A percentile compares a stretch with the other conserved stretches of the same genome.
These are phyloP conservation scores for Acer yangbiense DNA, from an alignment of 345 rosid species.

Conservation along the genomic window DNA sequence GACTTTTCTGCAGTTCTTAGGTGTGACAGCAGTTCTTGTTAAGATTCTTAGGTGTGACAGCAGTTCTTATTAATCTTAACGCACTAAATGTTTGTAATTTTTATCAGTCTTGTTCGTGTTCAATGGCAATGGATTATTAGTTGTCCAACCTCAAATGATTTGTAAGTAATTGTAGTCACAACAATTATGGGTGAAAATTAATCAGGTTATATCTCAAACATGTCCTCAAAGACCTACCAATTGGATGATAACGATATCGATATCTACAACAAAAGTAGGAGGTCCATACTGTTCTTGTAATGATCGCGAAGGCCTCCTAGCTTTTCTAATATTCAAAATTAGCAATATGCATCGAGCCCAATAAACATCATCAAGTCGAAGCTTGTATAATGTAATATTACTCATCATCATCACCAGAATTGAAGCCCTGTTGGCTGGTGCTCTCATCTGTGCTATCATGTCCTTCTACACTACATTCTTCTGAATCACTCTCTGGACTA, in stretches of 20 bases:
- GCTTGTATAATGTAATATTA: not conserved
- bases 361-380: not conserved
- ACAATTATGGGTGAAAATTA: not conserved
- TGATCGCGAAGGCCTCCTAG: not conserved
- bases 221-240: not conserved
- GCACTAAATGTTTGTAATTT: not conserved
- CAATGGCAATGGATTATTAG: not conserved
- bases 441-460: slow-evolving; percentile 16
- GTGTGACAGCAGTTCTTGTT: too few relatives aligned
- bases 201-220: not conserved
- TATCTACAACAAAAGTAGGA: not conserved
- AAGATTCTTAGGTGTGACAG: not conserved
- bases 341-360: not conserved
- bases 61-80: not conserved
- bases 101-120: not conserved
- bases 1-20: not conserved
- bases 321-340: not conserved
- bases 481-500: slow-evolving; percentile 17
- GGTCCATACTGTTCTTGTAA: not conserved
- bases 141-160: not conserved
- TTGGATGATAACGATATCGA: not conserved
- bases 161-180: not conserved
- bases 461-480: not conserved
- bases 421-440: not conserved
- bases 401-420: slow-evolving; percentile 19